Evolutionary conservation across 2,329 filamentous ascomycete genomes (phyloP), one percentile per base, ranked within the genome.

Genomic region (Claviceps quebecensis): DNA sequence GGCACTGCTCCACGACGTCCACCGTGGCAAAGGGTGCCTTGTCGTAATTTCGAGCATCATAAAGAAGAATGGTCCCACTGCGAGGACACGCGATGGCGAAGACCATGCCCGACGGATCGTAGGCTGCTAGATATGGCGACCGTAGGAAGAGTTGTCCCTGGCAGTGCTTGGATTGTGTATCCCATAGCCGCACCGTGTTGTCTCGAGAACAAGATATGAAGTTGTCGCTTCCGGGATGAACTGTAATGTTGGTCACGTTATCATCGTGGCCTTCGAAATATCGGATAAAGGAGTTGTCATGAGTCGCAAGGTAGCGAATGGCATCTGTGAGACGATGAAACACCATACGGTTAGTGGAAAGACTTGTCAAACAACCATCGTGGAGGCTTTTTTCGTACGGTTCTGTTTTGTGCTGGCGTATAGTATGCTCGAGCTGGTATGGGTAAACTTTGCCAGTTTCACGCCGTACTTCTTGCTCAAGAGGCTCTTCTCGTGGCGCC

Each of bases 331-430:
- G 11, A 26, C 7, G 22, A 17, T 37, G 19, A 6, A 6, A 29
- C 46, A n/a, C 14, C 19, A 16, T 22, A 34, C 29, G 43, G 43
- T 57, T 46, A 57, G 53, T 13, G 14, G 37, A 26, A 39, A 6
- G 46, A n/a, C 17, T 6, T 19, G 47, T 48, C 8, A 11, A 6
- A 14, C 5, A 40, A 48, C 9, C 13, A 29, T n/a, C 23, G 7
- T 17, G 7, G 22, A n/a, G 40, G 22, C 41, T 29, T 17, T 34
- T 23, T 19, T 39, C 71, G 55, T 72, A 88, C 85, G 79, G 63
- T 98, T 94, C 60, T 94, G 82, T 65, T 95, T 96, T 13, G 93
- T 98, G 64, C 87, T 95, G 49, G 93, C 90, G 63, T 97, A 96
- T 54, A 98, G 83, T 63, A 98, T 88, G 64, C 87, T 90, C 22